These are phyloP conservation scores for Pleurotus platypus DNA, from an alignment of 768 basidiomycete species.

Conservation along the genomic window DNA sequence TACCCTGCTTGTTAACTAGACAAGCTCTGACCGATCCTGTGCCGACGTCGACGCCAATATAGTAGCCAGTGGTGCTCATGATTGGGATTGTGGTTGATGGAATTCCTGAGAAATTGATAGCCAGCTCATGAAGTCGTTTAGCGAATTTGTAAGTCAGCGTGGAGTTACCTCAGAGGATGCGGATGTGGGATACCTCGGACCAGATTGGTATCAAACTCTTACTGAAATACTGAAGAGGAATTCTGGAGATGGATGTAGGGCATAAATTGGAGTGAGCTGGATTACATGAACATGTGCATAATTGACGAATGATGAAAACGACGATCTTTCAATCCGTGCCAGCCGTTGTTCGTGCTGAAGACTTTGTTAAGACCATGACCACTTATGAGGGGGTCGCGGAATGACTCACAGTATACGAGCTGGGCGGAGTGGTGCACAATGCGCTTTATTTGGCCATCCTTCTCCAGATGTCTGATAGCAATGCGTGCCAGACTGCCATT, in stretches of 20 bases:
- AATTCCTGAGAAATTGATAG: not conserved
- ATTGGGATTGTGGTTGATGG: not conserved
- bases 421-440: conserved; percentile 96
- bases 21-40: conserved; percentile 92
- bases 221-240: not conserved
- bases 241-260: not conserved
- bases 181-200: not conserved
- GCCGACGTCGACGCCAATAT: conserved; percentile 82
- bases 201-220: not conserved
- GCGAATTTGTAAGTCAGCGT: conserved; percentile 1
- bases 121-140: not conserved
- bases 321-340: conserved; percentile 36
- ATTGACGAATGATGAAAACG: conserved; percentile 14
- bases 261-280: conserved; percentile 8
- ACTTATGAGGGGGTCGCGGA: not conserved
- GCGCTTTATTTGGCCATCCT: conserved; percentile 90
- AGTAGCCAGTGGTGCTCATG: conserved; percentile 44
- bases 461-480: conserved; percentile 89
- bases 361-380: not conserved
- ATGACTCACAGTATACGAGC: conserved; percentile 90
- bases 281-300: conserved; percentile 30
- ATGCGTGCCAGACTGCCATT: conserved; percentile 92
- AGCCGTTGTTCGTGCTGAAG: conserved; percentile 46
- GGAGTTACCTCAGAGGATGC: not conserved
- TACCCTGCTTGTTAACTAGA: conserved; percentile 67